Conservation (phyloP, 495 filamentous ascomycete genomes). For the Penicillium crystallinum region DNA sequence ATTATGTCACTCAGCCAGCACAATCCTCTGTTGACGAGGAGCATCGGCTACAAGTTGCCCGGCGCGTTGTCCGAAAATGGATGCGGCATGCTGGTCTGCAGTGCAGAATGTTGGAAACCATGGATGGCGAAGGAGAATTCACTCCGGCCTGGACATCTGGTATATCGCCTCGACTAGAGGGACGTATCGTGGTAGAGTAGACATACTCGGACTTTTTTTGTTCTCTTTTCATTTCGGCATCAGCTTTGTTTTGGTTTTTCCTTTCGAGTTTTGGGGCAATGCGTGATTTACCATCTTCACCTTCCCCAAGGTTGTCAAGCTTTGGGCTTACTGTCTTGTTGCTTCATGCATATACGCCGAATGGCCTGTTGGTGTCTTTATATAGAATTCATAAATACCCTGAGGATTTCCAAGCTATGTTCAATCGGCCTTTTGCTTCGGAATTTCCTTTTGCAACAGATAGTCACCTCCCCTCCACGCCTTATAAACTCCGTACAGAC, state of each 20-base stretch:
- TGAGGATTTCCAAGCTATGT: neutral
- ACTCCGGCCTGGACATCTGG: slow-evolving; percentile 72
- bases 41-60: slow-evolving; percentile 43
- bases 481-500: slow-evolving; percentile 22
- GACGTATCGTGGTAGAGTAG: slow-evolving; percentile 55
- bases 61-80: slow-evolving; percentile 67
- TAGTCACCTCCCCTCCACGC: slow-evolving; percentile 25
- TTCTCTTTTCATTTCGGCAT: neutral
- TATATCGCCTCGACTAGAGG: slow-evolving; percentile 71
- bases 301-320: too few relatives aligned
- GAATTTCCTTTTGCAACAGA: slow-evolving; percentile 9
- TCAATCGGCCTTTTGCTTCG: slow-evolving; percentile 9
- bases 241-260: neutral
- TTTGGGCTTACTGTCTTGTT: neutral
- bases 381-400: slow-evolving; percentile 4
- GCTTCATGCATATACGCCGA: slow-evolving; percentile 1
- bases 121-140: slow-evolving; percentile 47
- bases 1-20: slow-evolving; percentile 39
- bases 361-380: neutral
- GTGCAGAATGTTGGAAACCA: slow-evolving; percentile 27
- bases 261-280: neutral
- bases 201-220: neutral
- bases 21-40: slow-evolving; percentile 37
- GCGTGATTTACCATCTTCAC: too few relatives aligned
- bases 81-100: slow-evolving; percentile 61